Evolutionary conservation across 2,329 filamentous ascomycete species (phyloP).

Genomic region (Paraconiothyrium sp.): DNA sequence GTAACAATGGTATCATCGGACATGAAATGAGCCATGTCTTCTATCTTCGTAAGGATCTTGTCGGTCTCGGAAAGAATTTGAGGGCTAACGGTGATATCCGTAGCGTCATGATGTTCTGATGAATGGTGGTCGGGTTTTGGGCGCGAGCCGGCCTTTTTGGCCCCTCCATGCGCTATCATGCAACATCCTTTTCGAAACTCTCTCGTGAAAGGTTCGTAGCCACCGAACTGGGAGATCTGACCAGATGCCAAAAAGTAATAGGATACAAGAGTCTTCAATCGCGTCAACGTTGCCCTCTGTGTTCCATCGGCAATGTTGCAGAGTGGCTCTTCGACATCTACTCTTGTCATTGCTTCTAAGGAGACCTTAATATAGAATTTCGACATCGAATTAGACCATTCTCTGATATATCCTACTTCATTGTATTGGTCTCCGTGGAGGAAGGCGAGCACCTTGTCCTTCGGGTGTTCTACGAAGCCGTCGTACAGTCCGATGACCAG

Average conservation of each 20-base stretch:
- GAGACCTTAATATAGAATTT: neutral
- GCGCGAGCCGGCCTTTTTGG: neutral
- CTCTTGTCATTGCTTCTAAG: neutral
- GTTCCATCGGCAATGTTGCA: neutral
- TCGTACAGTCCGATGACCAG: neutral
- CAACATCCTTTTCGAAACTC: neutral
- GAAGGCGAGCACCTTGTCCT: neutral
- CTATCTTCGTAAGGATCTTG: neutral
- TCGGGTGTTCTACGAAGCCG: neutral
- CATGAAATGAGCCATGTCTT: neutral
- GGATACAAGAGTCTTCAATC: neutral
- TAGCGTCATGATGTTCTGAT: rapidly evolving
- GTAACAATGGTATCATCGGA: neutral
- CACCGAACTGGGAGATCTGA: neutral
- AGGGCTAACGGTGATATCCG: neutral
- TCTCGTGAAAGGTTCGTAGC: neutral
- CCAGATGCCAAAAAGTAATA: neutral
- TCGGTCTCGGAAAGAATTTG: neutral
- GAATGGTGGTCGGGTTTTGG: neutral
- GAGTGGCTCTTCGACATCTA: neutral
- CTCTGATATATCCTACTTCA: neutral
- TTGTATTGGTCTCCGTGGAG: neutral
- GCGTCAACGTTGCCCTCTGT: neutral
- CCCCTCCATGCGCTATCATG: neutral
- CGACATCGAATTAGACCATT: neutral